A percentile compares a stretch with the other conserved stretches of the same genome.
phyloP scores from a whole-genome alignment of 2,329 filamentous ascomycete species.

The Microdochium trichocladiopsis region DNA sequence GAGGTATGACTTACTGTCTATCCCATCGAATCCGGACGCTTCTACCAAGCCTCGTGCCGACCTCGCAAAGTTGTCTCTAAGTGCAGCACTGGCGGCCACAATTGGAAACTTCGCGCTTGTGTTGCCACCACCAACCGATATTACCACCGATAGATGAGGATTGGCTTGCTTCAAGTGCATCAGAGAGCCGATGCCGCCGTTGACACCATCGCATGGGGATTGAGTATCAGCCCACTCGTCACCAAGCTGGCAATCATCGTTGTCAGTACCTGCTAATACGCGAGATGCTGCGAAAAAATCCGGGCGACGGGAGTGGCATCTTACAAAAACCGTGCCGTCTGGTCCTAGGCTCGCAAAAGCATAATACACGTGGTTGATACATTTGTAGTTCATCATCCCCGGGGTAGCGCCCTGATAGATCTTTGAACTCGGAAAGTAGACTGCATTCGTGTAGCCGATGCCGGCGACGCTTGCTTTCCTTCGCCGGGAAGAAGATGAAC shows the following conservation, averaged over 20 bases:
- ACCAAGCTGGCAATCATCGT: constrained; percentile 48
- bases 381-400: constrained; percentile 65
- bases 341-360: constrained; percentile 69
- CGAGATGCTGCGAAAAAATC: not conserved
- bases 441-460: constrained; percentile 63
- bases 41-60: constrained; percentile 62
- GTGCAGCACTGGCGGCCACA: constrained; percentile 53
- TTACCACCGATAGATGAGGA: constrained; percentile 63
- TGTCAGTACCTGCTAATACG: constrained; percentile 1
- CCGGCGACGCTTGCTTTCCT: constrained; percentile 35
- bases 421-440: constrained; percentile 77
- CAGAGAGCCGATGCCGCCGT: constrained; percentile 67
- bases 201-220: constrained; percentile 64
- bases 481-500: constrained; percentile 33
- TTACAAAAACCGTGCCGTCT: constrained; percentile 70
- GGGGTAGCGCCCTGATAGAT: constrained; percentile 69
- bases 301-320: constrained; percentile 19
- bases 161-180: constrained; percentile 66
- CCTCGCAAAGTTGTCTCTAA: constrained; percentile 63
- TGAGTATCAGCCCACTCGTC: constrained; percentile 73
- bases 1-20: constrained; percentile 56
- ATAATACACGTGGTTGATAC: constrained; percentile 77
- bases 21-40: constrained; percentile 64
- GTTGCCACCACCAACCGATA: constrained; percentile 66
- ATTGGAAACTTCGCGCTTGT: constrained; percentile 61